These are phyloP conservation scores for Lumnitzera racemosa DNA, from an alignment of 345 rosid species.

Conservation along the genomic window DNA sequence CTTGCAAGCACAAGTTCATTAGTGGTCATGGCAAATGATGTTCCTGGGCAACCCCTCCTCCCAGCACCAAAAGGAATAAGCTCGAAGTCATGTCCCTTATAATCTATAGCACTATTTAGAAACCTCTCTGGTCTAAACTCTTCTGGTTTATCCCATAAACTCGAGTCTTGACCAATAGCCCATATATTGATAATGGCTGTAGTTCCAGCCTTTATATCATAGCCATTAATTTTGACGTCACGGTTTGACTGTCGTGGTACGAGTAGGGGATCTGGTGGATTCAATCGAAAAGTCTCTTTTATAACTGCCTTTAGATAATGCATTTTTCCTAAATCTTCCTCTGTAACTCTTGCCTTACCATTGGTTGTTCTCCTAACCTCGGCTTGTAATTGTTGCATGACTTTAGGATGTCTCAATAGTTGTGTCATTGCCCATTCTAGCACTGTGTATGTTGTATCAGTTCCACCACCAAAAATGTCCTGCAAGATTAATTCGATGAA, in stretches of 20 bases:
- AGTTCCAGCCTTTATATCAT: constrained; percentile 22
- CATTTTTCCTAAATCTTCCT: constrained; percentile 2
- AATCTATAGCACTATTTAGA: constrained; percentile 17
- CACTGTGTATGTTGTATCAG: constrained; percentile 26
- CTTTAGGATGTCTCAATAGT: constrained; percentile 24
- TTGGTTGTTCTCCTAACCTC: constrained; percentile 12
- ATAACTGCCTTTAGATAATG: constrained; percentile 17
- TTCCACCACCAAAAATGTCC: constrained; percentile 35
- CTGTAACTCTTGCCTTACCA: constrained; percentile 1
- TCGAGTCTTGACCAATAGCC: constrained; percentile 32
- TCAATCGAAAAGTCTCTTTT: constrained; percentile 28
- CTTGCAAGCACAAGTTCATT: constrained; percentile 22
- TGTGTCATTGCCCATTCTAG: constrained; percentile 36
- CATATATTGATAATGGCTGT: constrained; percentile 16
- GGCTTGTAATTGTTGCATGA: constrained; percentile 15
- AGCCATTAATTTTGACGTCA: constrained; percentile 20
- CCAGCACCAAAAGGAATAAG: constrained; percentile 4
- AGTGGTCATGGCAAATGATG: constrained; percentile 7
- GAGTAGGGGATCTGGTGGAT: constrained; percentile 34
- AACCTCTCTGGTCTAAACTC: constrained; percentile 36
- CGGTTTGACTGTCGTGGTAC: constrained; percentile 18
- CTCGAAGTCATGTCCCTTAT: constrained; percentile 24
- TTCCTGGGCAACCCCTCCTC: constrained; percentile 31
- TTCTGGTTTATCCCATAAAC: constrained; percentile 15
- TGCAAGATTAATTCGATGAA: neutral